A percentile compares a stretch with the other conserved stretches of the same genome.
These are phyloP conservation scores for Neltuma alba DNA, from an alignment of 306 rosid genomes.

Conservation along the genomic window DNA sequence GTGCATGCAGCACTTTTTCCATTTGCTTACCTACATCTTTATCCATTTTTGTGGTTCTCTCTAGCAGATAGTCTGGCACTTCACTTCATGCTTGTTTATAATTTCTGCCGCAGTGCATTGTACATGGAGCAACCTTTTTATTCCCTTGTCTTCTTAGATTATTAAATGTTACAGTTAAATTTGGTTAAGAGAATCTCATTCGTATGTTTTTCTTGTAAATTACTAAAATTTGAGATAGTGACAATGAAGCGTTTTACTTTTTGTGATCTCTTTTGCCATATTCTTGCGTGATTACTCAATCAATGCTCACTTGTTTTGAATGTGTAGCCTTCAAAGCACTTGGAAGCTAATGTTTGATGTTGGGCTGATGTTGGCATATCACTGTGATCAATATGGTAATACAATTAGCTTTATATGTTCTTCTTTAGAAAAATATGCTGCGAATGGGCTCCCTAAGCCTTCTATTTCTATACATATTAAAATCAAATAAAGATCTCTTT, in stretches of 20 bases:
- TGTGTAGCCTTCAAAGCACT: slow-evolving; percentile 89
- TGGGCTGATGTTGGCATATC: slow-evolving; percentile 92
- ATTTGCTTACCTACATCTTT: slow-evolving; percentile 17
- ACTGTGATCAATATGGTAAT: slow-evolving; percentile 89
- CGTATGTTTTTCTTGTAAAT: slow-evolving; percentile 23
- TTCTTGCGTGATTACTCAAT: slow-evolving; percentile 29
- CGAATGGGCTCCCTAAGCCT: slow-evolving; percentile 7
- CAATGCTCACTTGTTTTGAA: slow-evolving; percentile 20
- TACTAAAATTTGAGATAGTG: slow-evolving; percentile 15
- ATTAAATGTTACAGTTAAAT: slow-evolving; percentile 16
- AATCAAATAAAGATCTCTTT: background rate
- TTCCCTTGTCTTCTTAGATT: slow-evolving; percentile 28
- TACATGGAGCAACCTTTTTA: slow-evolving; percentile 5
- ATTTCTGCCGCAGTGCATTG: background rate
- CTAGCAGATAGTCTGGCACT: slow-evolving; percentile 2
- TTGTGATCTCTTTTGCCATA: slow-evolving; percentile 16
- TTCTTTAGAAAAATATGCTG: slow-evolving; percentile 5
- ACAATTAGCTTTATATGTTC: slow-evolving; percentile 17
- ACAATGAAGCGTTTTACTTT: background rate
- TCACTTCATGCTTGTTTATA: background rate
- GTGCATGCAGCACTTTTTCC: slow-evolving; percentile 12
- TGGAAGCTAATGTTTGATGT: slow-evolving; percentile 85
- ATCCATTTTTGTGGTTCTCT: slow-evolving; percentile 27
- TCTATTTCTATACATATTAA: background rate
- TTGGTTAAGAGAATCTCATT: slow-evolving; percentile 25